Base-by-base conservation (phyloP, 306 rosid species). In the Rosa lucieae region DNA sequence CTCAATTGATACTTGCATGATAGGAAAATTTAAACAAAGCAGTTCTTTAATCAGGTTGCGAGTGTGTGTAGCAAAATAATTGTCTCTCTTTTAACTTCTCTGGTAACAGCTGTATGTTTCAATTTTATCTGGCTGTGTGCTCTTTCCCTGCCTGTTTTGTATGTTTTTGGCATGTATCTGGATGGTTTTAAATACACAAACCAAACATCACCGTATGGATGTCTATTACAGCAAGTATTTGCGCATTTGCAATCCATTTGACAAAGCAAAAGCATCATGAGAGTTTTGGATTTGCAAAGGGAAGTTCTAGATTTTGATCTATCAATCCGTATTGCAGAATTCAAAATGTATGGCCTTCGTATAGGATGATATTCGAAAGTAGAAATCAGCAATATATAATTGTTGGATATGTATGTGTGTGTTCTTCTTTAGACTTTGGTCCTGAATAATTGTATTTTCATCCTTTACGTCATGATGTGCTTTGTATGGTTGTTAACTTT, bases 71-170 rank as follows among this genome's bases (percentile, higher is more conserved):
- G 44, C 18, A 21, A 58, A 21, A 8, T 58, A 6, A 2, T n/a
- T 58, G 4, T 58, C 63, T 32, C 35, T 32, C 35, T 58, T 58
- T 58, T 8, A 8, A n/a, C 10, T 72, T 48, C 61, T 13, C 12
- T 58, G 75, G 14, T 74, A 21, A 39, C 5, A 18, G 18, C 62
- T 2, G 23, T 39, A 9, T 23, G 55, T 44, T 4, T 44, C 23
- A 75, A 61, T 43, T 59, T 71, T 5, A 72, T 72, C 44, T 49
- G 62, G 65, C 53, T 72, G 10, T 74, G 29, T 10, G 63, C 58
- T 42, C 17, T 75, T 44, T 58, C 48, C 47, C 43, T 5, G 6
- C 56, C 43, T 23, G 46, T 10, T 23, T 55, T 55, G 37, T 21
- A 74, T 74, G 53, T 10, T 8, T 52, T 21, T 21, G 78, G 53